Base-by-base conservation (phyloP, 768 basidiomycete species). In the Agrocybe chaxingu region DNA sequence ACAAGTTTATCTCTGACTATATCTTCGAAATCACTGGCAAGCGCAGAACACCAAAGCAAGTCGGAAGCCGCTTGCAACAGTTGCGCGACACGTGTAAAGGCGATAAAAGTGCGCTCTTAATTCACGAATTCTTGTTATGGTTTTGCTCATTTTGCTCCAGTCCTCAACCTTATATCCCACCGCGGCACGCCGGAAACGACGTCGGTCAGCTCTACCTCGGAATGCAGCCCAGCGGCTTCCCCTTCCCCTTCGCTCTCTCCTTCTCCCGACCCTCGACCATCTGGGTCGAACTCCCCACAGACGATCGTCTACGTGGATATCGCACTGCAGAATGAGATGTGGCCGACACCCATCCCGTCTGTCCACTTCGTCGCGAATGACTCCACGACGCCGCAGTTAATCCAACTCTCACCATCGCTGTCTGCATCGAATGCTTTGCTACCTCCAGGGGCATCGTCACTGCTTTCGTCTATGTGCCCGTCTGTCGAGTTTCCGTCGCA, bases 31-130 rank as follows among this genome's bases (percentile, higher is more conserved):
- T 70, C 39, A 89, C 87, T 1, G 83, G 85, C 8, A 81, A 84
- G 63, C 70, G 72, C 54, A 76, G 87, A 56, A 84, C 84, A 7
- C 78, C 87, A 8, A 89, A 89, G 63, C 87, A 89, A 68, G 86
- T 89, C 33, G 87, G 87, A 54, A 86, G 84, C 62, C 85, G 87
- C 45, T 70, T 90, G 39, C 87, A 90, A 60, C 87, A 89, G 59
- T 74, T 90, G 48, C 74, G 86, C 51, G 86, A 89, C 60, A 85
- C 85, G 1, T 77, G 81, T 54, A 77, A 78, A 60, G 79, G 79
- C 29, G 61, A 63, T 10, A 59, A 60, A 45, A 67, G 71, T 72
- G 52, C 16, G 70, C 61, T 8, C 13, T 32, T 19, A 10, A 32
- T 40, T 11, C 10, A 32, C 6, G 8, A 35, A 16, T 47, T 29